Conservation (phyloP, 176 grass and related monocot genomes). For the Avena atlantica region DNA sequence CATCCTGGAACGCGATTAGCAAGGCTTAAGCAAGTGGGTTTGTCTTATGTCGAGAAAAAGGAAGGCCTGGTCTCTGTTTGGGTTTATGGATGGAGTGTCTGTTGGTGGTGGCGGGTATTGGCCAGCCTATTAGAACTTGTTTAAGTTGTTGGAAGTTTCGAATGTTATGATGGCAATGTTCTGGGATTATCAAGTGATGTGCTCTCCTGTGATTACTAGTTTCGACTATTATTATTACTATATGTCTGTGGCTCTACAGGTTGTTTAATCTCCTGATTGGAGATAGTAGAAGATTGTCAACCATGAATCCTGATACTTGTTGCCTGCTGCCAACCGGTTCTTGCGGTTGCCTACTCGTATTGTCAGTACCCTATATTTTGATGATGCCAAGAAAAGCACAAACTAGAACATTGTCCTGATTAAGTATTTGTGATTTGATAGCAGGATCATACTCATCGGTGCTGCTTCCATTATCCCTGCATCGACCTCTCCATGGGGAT, state of each 20-base stretch:
- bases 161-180: conserved; percentile 17
- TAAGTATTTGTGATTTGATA: background rate
- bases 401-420: background rate
- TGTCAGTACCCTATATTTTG: background rate
- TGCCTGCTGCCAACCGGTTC: background rate
- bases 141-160: conserved; percentile 2
- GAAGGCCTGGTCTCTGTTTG: conserved; percentile 10
- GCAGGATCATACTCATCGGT: background rate
- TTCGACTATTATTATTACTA: background rate
- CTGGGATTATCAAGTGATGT: conserved; percentile 30
- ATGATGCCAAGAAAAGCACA: background rate
- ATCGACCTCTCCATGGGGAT: background rate
- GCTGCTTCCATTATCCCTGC: background rate
- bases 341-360: background rate
- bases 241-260: background rate
- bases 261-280: background rate
- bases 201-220: background rate
- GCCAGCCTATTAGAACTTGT: conserved; percentile 9
- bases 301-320: background rate
- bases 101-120: background rate
- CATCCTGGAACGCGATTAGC: conserved; percentile 26
- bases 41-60: background rate
- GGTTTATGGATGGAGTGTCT: background rate
- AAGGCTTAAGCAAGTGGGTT: background rate
- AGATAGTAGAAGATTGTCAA: background rate